Conservation (phyloP, 2,329 filamentous ascomycete genomes). For the Pyrenochaeta sp. region DNA sequence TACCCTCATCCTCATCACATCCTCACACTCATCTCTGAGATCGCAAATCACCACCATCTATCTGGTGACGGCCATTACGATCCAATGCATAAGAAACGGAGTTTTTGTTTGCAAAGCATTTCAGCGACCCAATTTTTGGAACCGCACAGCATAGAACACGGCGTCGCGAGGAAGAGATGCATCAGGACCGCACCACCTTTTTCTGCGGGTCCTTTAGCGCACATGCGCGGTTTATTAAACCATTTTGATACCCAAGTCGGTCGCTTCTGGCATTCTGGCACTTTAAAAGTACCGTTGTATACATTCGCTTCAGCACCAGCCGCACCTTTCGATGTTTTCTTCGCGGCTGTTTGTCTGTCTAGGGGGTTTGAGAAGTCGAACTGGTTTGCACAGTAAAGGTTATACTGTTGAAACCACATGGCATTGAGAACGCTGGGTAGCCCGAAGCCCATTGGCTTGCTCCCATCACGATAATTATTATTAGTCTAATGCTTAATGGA, state of each 20-base stretch:
- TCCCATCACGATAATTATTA: constrained; percentile 27
- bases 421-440: too few species aligned
- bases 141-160: constrained; percentile 32
- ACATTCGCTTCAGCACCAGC: constrained; percentile 40
- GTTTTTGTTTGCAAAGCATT: constrained; percentile 47
- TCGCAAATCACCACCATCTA: constrained; percentile 25
- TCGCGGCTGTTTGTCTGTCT: constrained; percentile 26
- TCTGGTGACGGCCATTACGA: constrained; percentile 43
- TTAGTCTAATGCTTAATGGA: constrained; percentile 47
- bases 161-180: constrained; percentile 23
- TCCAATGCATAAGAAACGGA: constrained; percentile 46
- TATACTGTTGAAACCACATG: too few species aligned
- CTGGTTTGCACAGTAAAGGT: constrained; percentile 1
- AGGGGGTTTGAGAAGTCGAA: constrained; percentile 21
- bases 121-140: constrained; percentile 37
- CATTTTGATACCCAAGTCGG: constrained; percentile 45
- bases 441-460: not conserved
- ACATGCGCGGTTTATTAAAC: constrained; percentile 24
- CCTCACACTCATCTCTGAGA: constrained; percentile 32
- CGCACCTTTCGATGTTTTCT: constrained; percentile 23
- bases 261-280: constrained; percentile 35
- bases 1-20: constrained; percentile 14
- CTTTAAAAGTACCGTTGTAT: constrained; percentile 25
- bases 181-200: constrained; percentile 15
- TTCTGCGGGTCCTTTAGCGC: constrained; percentile 23